These are phyloP conservation scores for Ogataea henricii DNA, from an alignment of 805 yeast species.

Conservation along the genomic window DNA sequence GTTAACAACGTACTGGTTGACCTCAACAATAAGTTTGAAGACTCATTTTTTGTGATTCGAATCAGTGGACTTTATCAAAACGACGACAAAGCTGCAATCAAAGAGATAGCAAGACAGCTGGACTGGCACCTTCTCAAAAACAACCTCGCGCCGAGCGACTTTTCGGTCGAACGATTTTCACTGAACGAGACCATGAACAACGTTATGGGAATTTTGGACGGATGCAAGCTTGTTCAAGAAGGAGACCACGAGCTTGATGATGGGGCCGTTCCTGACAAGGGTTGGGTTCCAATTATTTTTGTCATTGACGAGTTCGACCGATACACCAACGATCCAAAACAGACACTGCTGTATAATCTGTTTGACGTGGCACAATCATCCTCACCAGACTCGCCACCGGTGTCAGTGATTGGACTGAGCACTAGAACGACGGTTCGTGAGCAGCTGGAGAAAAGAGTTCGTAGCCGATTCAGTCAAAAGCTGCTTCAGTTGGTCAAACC, in stretches of 20 bases:
- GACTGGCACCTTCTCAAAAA: constrained; percentile 42
- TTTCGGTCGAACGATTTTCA: constrained; percentile 21
- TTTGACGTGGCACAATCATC: constrained; percentile 78
- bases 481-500: constrained; percentile 61
- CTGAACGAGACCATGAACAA: constrained; percentile 59
- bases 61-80: constrained; percentile 72
- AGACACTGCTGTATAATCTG: constrained; percentile 81
- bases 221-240: constrained; percentile 23
- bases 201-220: constrained; percentile 55
- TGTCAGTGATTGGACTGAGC: constrained; percentile 80
- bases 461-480: constrained; percentile 85
- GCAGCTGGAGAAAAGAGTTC: constrained; percentile 84
- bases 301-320: constrained; percentile 84
- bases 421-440: constrained; percentile 77
- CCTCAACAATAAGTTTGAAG: constrained; percentile 42
- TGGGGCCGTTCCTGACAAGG: constrained; percentile 17
- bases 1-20: constrained; percentile 56
- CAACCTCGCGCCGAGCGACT: constrained; percentile 14
- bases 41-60: constrained; percentile 61
- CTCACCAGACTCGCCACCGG: constrained; percentile 51
- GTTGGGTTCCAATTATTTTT: constrained; percentile 64
- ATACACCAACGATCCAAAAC: constrained; percentile 71
- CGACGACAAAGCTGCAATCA: constrained; percentile 77
- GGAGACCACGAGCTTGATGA: constrained; percentile 12
- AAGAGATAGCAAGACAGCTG: constrained; percentile 83